Evolutionary conservation across 2,329 filamentous ascomycete species (phyloP).

Genomic region (Aureobasidium sp.): DNA sequence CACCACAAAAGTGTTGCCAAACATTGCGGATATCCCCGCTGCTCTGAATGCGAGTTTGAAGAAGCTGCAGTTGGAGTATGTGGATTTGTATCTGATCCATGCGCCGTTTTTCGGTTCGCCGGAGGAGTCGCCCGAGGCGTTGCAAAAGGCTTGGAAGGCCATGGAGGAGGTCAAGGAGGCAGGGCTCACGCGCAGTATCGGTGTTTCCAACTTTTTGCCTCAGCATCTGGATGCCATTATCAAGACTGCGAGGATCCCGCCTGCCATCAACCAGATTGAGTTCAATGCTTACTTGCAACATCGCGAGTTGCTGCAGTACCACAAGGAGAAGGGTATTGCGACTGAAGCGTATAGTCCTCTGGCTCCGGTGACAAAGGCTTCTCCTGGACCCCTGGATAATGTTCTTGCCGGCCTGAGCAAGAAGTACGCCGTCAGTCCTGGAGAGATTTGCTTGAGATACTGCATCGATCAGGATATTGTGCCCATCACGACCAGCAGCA

Average conservation of each 20-base stretch:
- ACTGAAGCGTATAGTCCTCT: constrained; percentile 41
- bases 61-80: constrained; percentile 53
- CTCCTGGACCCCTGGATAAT: constrained; percentile 48
- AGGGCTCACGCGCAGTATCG: constrained; percentile 53
- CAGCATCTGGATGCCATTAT: constrained; percentile 47
- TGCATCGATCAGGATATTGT: constrained; percentile 53
- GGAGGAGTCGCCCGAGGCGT: constrained; percentile 26
- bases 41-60: constrained; percentile 49
- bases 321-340: constrained; percentile 40
- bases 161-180: constrained; percentile 52
- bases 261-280: constrained; percentile 61
- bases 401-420: constrained; percentile 45
- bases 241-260: constrained; percentile 45
- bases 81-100: constrained; percentile 59
- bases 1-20: constrained; percentile 49
- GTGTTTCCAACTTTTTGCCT: constrained; percentile 53
- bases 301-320: constrained; percentile 47
- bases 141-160: constrained; percentile 50
- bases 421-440: constrained; percentile 53
- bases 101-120: constrained; percentile 44
- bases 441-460: constrained; percentile 52
- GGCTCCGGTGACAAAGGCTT: constrained; percentile 45
- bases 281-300: constrained; percentile 62
- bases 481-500: constrained; percentile 51
- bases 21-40: constrained; percentile 46